A percentile compares a stretch with the other conserved stretches of the same genome.
Conservation (phyloP, 306 rosid genomes). For the Pyrus bretschneideri region DNA sequence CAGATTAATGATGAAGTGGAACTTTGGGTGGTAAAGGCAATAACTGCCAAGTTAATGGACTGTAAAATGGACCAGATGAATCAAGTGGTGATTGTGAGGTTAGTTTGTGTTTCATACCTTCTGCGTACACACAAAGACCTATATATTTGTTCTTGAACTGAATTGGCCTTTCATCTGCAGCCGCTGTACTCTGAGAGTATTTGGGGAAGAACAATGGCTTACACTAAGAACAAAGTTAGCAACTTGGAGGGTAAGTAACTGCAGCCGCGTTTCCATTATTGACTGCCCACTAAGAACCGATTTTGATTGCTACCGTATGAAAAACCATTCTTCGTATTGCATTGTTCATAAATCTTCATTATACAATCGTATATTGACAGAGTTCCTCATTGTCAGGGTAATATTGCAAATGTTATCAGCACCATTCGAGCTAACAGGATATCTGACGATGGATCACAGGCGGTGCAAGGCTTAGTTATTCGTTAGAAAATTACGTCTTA, state of each 20-base stretch:
- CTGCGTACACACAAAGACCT: neutral
- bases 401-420: slow-evolving; percentile 59
- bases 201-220: slow-evolving; percentile 79
- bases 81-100: slow-evolving; percentile 78
- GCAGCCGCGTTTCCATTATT: neutral
- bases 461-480: slow-evolving; percentile 58
- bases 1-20: slow-evolving; percentile 84
- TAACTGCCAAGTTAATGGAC: slow-evolving; percentile 72
- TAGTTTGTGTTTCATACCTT: slow-evolving; percentile 2
- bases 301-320: neutral
- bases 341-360: neutral
- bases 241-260: slow-evolving; percentile 73
- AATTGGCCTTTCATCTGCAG: slow-evolving; percentile 38
- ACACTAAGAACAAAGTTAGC: slow-evolving; percentile 62
- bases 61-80: slow-evolving; percentile 98
- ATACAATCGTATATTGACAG: neutral
- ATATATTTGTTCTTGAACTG: neutral
- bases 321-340: neutral
- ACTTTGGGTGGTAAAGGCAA: slow-evolving; percentile 79
- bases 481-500: slow-evolving; percentile 32
- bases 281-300: neutral
- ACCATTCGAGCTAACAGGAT: slow-evolving; percentile 72
- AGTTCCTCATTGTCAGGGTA: slow-evolving; percentile 45
- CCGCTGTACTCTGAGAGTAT: slow-evolving; percentile 61
- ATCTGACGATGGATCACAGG: slow-evolving; percentile 66